Base-by-base conservation (phyloP, 306 rosid genomes). In the Begonia peltatifolia region DNA sequence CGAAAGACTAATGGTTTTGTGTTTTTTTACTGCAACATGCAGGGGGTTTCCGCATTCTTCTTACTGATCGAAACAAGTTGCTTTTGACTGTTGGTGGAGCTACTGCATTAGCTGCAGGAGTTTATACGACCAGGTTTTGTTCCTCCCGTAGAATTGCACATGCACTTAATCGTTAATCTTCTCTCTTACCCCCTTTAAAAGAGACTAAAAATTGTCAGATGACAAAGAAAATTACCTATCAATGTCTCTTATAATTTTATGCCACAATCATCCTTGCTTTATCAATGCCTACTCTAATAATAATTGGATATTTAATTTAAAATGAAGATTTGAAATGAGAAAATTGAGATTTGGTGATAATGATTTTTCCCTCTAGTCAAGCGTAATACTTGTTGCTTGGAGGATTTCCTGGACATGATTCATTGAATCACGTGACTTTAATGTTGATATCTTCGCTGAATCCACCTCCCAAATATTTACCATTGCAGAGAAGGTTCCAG, bases 51-150 rank as follows among this genome's bases (percentile, higher is more conserved):
- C 76, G 89, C 74, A 69, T 65, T 58, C 70, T 92, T 50, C 75
- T 92, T 74, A 92, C 86, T 9, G 99, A 92, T 72, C 76, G 96
- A 66, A 86, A 71, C 59, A 92, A 81, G 80, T 77, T 92, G 77
- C 23, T 92, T 53, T 78, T 92, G 99, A 71, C 94, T 44, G 84
- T 92, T 59, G 99, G 99, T 70, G 99, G 99, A 75, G 96, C 76
- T 59, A 92, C 99, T 38, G 99, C 99, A 62, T 66, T 87, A 62
- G 99, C 99, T 48, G 99, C 96, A 10, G 99, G 99, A 55, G 87
- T 90, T 69, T 90, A 92, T 74, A 83, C 94, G 0, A 92, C 96
- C 61, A 92, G 99, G 99, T 90, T 61, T 41, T 30, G 23, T 20
- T 20, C 23, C 23, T 20, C 23, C 2, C 23, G 4, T 20, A 20